phyloP scores from a whole-genome alignment of 768 basidiomycete genomes.

The Gloeopeniophorella convolvens region DNA sequence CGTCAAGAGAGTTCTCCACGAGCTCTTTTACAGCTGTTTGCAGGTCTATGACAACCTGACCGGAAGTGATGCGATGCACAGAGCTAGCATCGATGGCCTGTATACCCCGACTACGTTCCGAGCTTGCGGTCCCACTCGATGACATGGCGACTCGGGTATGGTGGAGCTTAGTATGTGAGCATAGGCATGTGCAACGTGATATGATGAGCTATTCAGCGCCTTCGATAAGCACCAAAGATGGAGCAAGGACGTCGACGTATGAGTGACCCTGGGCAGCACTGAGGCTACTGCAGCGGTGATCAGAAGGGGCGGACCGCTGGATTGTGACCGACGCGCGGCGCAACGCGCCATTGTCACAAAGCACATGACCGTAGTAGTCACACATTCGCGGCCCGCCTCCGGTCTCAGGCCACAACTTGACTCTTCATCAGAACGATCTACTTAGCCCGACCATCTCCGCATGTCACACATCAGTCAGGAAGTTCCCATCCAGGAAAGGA shows the following conservation, averaged over 20 bases:
- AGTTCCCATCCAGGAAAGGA: constrained; percentile 2
- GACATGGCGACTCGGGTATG: constrained; percentile 1
- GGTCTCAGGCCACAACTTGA: neutral
- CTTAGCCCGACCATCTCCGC: neutral
- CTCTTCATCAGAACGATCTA: neutral
- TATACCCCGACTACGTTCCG: constrained; percentile 24
- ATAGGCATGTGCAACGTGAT: neutral
- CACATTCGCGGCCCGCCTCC: neutral
- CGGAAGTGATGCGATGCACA: constrained; percentile 85
- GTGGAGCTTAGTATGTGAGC: neutral
- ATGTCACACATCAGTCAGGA: neutral
- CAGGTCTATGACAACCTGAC: constrained; percentile 91
- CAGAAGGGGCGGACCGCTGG: too few relatives aligned
- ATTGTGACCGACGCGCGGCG: too few relatives aligned
- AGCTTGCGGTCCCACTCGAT: neutral
- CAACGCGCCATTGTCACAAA: constrained; percentile 7
- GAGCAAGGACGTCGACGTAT: too few relatives aligned
- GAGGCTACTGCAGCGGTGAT: too few relatives aligned
- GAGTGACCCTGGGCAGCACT: too few relatives aligned
- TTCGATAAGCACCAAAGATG: too few relatives aligned
- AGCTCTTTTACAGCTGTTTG: constrained; percentile 95
- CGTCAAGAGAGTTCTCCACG: constrained; percentile 93
- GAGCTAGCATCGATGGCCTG: constrained; percentile 68
- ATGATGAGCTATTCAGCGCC: too few relatives aligned
- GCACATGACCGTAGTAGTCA: constrained; percentile 12